phyloP scores from a whole-genome alignment of 768 basidiomycete genomes.

The Asterophora parasitica region DNA sequence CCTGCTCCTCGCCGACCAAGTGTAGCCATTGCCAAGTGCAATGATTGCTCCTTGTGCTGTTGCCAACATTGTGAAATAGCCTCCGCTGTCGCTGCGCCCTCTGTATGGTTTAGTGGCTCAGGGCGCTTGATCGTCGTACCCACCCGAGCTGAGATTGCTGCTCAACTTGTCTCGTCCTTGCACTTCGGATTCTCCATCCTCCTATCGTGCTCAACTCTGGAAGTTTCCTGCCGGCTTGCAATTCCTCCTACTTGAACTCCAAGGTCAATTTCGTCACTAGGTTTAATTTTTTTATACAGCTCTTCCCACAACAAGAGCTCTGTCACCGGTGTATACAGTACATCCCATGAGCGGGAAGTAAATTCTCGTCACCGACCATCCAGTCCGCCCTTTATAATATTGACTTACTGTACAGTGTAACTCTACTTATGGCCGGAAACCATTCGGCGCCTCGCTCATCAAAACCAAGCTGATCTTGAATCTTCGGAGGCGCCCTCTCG shows the following conservation, averaged over 20 bases:
- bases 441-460: too few relatives aligned
- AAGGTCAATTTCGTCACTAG: too few relatives aligned
- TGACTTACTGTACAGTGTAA: too few relatives aligned
- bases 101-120: conserved; percentile 6
- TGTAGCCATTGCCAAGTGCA: neutral
- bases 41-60: neutral
- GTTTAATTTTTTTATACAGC: neutral
- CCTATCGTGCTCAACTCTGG: too few relatives aligned
- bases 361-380: too few relatives aligned
- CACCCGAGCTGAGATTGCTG: neutral
- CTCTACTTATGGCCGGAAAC: too few relatives aligned
- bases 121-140: conserved; percentile 5
- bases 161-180: conserved; percentile 4
- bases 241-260: too few relatives aligned
- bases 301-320: neutral
- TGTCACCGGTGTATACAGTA: neutral
- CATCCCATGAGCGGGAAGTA: too few relatives aligned
- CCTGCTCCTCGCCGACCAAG: neutral
- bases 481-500: neutral
- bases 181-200: conserved; percentile 1
- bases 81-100: conserved; percentile 3
- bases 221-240: too few relatives aligned
- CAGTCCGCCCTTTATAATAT: too few relatives aligned
- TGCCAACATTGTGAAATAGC: neutral
- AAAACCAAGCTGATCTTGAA: too few relatives aligned